Conservation (phyloP, 345 rosid genomes). For the Boechera divaricarpa region DNA sequence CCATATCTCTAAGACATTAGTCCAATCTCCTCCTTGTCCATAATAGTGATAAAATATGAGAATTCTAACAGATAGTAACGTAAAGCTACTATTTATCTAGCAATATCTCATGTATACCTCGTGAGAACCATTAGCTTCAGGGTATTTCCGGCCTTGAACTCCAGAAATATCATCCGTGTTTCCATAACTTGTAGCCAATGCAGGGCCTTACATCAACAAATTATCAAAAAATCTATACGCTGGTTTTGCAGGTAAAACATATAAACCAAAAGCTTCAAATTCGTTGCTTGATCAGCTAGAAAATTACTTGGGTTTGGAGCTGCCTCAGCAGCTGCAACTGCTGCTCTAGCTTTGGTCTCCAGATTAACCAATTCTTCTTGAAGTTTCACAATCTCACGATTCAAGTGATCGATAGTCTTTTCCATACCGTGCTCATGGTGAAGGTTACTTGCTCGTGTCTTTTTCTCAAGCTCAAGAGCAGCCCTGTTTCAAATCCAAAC, state of each 20-base stretch:
- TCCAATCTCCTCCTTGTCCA: no score
- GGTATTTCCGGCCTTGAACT: slow-evolving; percentile 40
- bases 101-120: slow-evolving; percentile 50
- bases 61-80: not conserved
- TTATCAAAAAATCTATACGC: slow-evolving; percentile 19
- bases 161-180: slow-evolving; percentile 50
- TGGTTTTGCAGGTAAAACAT: not conserved
- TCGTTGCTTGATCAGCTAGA: slow-evolving; percentile 3
- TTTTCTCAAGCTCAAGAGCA: slow-evolving; percentile 81
- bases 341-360: slow-evolving; percentile 56
- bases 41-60: not conserved
- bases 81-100: slow-evolving; percentile 1
- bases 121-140: slow-evolving; percentile 52
- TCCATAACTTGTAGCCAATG: slow-evolving; percentile 54
- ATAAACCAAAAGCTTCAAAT: slow-evolving; percentile 23
- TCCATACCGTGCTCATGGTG: slow-evolving; percentile 69
- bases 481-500: slow-evolving; percentile 49
- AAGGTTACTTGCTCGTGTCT: slow-evolving; percentile 63
- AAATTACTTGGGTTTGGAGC: slow-evolving; percentile 56
- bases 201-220: slow-evolving; percentile 46
- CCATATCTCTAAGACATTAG: no score
- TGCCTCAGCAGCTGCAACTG: slow-evolving; percentile 44
- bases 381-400: slow-evolving; percentile 61
- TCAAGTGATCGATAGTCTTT: slow-evolving; percentile 54
- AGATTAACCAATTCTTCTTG: slow-evolving; percentile 52